Evolutionary conservation across 176 grass and related monocot species (phyloP).

Genomic region (Tuctoria greenei): DNA sequence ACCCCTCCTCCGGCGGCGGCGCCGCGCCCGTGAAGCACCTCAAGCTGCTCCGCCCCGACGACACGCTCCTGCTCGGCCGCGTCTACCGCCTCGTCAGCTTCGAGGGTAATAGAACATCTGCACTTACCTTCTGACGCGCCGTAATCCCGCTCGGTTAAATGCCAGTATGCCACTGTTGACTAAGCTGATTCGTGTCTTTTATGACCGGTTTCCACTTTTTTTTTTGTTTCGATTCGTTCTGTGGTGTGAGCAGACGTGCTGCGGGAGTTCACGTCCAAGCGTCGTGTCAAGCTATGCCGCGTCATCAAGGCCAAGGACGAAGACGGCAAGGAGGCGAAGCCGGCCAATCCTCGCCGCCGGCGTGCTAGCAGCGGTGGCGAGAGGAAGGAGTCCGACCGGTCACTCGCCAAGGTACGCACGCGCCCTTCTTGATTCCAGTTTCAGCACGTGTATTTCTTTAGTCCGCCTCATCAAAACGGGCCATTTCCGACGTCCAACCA

Average conservation of each 20-base stretch:
- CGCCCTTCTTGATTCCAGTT: background rate
- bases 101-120: slow-evolving; percentile 54
- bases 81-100: slow-evolving; percentile 96
- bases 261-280: slow-evolving; percentile 73
- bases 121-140: background rate
- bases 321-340: slow-evolving; percentile 22
- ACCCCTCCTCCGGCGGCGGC: background rate
- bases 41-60: slow-evolving; percentile 91
- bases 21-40: slow-evolving; percentile 59
- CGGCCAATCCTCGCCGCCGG: background rate
- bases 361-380: background rate
- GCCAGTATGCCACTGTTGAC: background rate
- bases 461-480: background rate
- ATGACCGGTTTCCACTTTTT: background rate
- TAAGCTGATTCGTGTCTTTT: background rate
- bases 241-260: slow-evolving; percentile 57
- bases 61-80: slow-evolving; percentile 74
- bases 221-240: background rate
- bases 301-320: slow-evolving; percentile 52
- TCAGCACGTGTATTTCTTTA: background rate
- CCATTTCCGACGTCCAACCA: background rate
- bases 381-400: too few relatives aligned
- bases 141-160: background rate
- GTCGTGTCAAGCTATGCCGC: slow-evolving; percentile 67
- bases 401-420: too few relatives aligned